Base-by-base conservation (phyloP, 2,329 filamentous ascomycete genomes). In the Fusarium annulatum region DNA sequence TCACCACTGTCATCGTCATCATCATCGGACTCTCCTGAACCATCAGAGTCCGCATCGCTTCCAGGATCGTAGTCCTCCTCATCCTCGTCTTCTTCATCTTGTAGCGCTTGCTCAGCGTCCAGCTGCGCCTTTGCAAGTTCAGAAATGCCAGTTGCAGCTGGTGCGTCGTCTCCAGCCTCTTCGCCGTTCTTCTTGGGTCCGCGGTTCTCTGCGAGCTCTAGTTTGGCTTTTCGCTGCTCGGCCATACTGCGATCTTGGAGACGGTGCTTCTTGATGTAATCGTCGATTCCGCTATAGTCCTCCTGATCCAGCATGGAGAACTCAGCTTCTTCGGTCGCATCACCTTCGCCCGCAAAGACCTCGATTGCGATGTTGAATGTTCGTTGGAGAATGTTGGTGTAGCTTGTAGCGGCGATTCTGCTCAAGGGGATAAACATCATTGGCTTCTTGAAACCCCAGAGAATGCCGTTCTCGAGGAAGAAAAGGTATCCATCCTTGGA, bases 361-460 rank as follows among this genome's bases (percentile, higher is more conserved):
- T 92, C 90, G 2, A 92, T 85, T 3, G 88, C 88, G 49, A 93
- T 86, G 75, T 92, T 93, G 75, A 93, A 93, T 0, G 91, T 93
- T 28, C 91, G 86, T 77, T 92, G 90, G 51, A 93, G 82, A 33
- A 93, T 89, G 66, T 84, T 92, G 9, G 90, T 92, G 79, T 92
- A 93, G 76, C 89, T 91, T n/a, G 92, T 84, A 4, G 90, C 89
- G 0, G 85, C 84, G 57, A 93, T 89, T 18, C 87, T 85, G 59
- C 88, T 86, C 23, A 92, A 85, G 9, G 90, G 89, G 9, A 93
- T 84, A 74, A 92, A 92, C 28, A 91, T 81, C 5, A 93, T 79
- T 1, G 91, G 91, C 80, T 93, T 93, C 81, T 92, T 92, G 84
- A 91, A 93, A 1, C 86, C 90, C 90, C 90, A 93, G 12, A 93